Conservation (phyloP, 2,329 filamentous ascomycete species). For the Claviceps pusilla region DNA sequence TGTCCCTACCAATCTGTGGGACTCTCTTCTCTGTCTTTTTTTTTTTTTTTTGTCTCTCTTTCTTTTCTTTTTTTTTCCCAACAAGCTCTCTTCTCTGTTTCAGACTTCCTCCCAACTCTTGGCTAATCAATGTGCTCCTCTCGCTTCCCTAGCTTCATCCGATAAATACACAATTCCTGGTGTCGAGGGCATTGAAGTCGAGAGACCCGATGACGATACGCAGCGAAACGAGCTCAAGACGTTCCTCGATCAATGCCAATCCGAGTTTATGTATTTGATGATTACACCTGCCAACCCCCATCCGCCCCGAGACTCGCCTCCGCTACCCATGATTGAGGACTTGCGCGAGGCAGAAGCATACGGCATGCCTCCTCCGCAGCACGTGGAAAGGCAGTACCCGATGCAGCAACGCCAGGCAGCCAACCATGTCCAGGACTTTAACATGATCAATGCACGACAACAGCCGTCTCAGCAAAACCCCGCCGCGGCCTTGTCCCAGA, state of each 20-base stretch:
- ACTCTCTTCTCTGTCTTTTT: not conserved
- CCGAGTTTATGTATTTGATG: slow-evolving; percentile 54
- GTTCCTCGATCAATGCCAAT: slow-evolving; percentile 50
- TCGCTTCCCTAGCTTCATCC: slow-evolving; percentile 21
- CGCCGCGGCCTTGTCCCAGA: slow-evolving; percentile 44
- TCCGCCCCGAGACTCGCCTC: slow-evolving; percentile 48
- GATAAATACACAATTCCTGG: slow-evolving; percentile 29
- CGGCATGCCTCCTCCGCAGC: slow-evolving; percentile 29
- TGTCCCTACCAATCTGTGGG: not conserved
- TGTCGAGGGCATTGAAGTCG: slow-evolving; percentile 31
- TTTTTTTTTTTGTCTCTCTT: not conserved
- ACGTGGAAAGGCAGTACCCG: slow-evolving; percentile 25
- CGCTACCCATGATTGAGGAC: slow-evolving; percentile 43
- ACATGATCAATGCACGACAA: slow-evolving; percentile 35
- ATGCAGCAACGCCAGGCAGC: slow-evolving; percentile 27
- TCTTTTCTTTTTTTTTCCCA: not conserved
- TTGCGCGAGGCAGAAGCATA: slow-evolving; percentile 40
- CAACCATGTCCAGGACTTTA: slow-evolving; percentile 42
- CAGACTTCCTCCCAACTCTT: not conserved
- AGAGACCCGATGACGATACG: slow-evolving; percentile 33
- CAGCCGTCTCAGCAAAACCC: slow-evolving; percentile 36
- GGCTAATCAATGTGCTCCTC: not conserved
- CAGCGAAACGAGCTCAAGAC: slow-evolving; percentile 39
- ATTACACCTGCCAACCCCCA: slow-evolving; percentile 50
- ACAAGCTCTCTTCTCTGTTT: too few relatives aligned